Evolutionary conservation across 768 basidiomycete genomes (phyloP), one percentile per base, ranked within the genome.

Genomic region (Podaxis sp.): DNA sequence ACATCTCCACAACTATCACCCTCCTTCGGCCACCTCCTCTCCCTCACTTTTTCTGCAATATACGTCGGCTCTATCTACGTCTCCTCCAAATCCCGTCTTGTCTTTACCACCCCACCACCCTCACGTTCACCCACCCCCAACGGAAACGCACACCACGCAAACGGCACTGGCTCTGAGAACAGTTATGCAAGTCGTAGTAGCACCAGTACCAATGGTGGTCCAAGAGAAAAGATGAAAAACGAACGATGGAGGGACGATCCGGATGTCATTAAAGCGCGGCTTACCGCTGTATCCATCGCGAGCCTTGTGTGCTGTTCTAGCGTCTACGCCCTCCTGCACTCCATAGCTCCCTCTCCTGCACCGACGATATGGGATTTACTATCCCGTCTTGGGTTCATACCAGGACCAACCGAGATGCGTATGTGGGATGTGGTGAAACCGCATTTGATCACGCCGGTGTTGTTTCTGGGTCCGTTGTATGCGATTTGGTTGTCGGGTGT

Each of bases 21-120:
- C 2, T 42, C 39, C 0, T 73, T 69, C 26, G 60, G 70, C 1
- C 87, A 90, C 66, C 52, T 79, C 1, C 74, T 89, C 17, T 85
- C 90, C 1, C 72, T 84, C 4, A 69, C 82, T 54, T 86, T 94
- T 68, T 86, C 85, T 2, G 63, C 76, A 22, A 80, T 81, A 57
- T 97, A 96, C 68, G 93, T 97, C 57, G 92, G 90, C 12, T 90
- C 90, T 5, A 79, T 96, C 42, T 96, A 96, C 75, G 68, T 93
- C 62, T 87, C 82, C 36, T 90, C 86, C 70, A 78, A 82, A 65
- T 80, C 86, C 11, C 82, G 90, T 48, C 77, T 88, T 33, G 80
- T 79, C 9, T 86, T 84, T 24, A 51, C 19, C 44, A 46, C 44
- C n/a, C 44, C 44, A 9, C 33, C 15, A 19, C 44, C 15, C 44